Percentiles rank a stretch among this genome's conserved stretches.
Conservation (phyloP, 2,329 filamentous ascomycete genomes). For the Colletotrichum cuscutae region DNA sequence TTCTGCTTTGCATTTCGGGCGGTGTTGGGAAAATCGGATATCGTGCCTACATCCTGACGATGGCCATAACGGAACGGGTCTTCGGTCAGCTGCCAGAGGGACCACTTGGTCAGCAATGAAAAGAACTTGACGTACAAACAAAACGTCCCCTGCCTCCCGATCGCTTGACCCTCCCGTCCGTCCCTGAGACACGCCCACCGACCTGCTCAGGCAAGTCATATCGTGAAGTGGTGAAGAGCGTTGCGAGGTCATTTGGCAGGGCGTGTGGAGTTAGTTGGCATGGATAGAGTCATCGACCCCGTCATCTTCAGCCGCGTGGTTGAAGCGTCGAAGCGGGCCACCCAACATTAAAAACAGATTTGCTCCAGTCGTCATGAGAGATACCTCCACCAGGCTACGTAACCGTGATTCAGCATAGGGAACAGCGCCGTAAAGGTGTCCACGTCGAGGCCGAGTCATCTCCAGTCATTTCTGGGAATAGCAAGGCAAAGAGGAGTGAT, state of each 20-base stretch:
- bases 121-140: conserved; percentile 41
- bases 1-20: conserved; percentile 58
- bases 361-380: conserved; percentile 1
- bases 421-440: neutral
- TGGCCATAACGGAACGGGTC: conserved; percentile 46
- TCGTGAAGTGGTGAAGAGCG: conserved; percentile 16
- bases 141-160: conserved; percentile 32
- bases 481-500: neutral
- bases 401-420: neutral
- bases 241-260: neutral
- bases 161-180: neutral
- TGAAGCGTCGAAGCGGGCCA: neutral
- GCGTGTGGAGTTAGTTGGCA: conserved; percentile 4
- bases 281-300: conserved; percentile 2
- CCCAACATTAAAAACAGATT: conserved; percentile 1
- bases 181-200: conserved; percentile 6
- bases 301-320: neutral
- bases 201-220: conserved; percentile 7
- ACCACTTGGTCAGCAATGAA: conserved; percentile 57
- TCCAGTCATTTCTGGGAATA: neutral
- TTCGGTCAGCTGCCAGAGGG: conserved; percentile 48
- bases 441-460: neutral
- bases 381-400: neutral
- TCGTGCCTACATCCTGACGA: conserved; percentile 55
- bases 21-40: conserved; percentile 56